A percentile compares a stretch with the other conserved stretches of the same genome.
Conservation (phyloP, 2,329 filamentous ascomycete species). For the Venturia oleaginea region DNA sequence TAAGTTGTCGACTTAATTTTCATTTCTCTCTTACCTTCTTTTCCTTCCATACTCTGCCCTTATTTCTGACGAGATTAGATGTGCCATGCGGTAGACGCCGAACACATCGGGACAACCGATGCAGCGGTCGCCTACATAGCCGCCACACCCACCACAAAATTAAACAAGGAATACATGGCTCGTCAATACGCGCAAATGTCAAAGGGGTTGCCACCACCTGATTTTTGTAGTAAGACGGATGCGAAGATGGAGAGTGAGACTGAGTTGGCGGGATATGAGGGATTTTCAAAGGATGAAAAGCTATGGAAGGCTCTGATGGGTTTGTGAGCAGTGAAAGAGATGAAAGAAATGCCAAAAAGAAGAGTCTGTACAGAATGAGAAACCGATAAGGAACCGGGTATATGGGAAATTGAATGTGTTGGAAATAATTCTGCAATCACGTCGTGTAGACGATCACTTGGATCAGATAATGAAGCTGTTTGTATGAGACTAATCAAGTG, state of each 20-base stretch:
- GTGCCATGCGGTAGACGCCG: background rate
- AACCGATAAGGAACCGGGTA: too few relatives aligned
- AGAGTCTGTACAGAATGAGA: too few relatives aligned
- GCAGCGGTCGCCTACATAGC: background rate
- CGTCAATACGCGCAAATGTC: background rate
- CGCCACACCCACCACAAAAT: background rate
- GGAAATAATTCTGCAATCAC: too few relatives aligned
- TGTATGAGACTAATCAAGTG: too few relatives aligned
- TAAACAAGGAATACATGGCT: background rate
- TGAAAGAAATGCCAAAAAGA: too few relatives aligned
- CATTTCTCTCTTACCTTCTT: background rate
- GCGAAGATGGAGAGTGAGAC: background rate
- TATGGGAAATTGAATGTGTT: too few relatives aligned
- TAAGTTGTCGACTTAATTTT: conserved; percentile 22
- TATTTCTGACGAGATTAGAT: background rate
- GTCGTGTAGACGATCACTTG: too few relatives aligned
- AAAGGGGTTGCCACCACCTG: background rate
- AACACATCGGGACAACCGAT: background rate
- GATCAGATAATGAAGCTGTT: too few relatives aligned
- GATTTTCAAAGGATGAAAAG: background rate
- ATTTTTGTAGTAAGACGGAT: background rate
- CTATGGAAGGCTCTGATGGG: background rate
- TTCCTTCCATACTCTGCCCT: too few relatives aligned
- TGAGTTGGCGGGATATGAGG: background rate
- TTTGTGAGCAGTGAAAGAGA: too few relatives aligned